These are phyloP conservation scores for Tulasnella calospora DNA, from an alignment of 768 basidiomycete genomes.

Conservation along the genomic window DNA sequence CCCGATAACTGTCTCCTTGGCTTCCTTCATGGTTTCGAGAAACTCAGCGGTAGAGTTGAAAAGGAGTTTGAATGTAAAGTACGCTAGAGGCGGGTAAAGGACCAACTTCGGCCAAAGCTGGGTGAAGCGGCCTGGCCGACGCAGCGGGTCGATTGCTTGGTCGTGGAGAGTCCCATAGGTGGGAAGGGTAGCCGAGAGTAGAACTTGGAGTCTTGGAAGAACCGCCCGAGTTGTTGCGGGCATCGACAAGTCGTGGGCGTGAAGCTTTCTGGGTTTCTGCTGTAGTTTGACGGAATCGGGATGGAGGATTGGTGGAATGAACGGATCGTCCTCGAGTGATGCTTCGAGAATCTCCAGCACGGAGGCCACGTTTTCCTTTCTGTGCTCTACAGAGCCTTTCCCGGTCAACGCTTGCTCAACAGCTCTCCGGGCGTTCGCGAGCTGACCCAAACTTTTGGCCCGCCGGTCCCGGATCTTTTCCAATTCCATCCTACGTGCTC, in stretches of 20 bases:
- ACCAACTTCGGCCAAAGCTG: conserved; percentile 79
- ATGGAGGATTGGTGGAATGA: conserved; percentile 14
- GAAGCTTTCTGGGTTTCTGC: conserved; percentile 20
- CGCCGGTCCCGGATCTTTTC: conserved; percentile 61
- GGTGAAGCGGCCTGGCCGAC: conserved; percentile 62
- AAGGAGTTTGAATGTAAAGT: conserved; percentile 48
- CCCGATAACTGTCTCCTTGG: conserved; percentile 58
- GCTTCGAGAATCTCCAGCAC: conserved; percentile 35
- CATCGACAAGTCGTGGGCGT: not conserved
- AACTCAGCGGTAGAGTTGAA: conserved; percentile 61
- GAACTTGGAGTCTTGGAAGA: conserved; percentile 33
- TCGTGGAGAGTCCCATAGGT: conserved; percentile 35
- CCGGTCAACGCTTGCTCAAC: conserved; percentile 26
- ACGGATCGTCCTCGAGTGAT: conserved; percentile 33
- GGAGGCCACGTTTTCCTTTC: not conserved
- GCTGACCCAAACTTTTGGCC: conserved; percentile 60
- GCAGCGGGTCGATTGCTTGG: conserved; percentile 43
- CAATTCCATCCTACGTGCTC: conserved; percentile 53
- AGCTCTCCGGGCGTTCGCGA: conserved; percentile 51
- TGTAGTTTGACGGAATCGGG: conserved; percentile 29
- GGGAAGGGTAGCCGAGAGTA: conserved; percentile 34
- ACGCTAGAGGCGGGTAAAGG: conserved; percentile 62
- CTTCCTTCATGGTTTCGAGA: conserved; percentile 52
- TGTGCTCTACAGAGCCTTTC: conserved; percentile 1
- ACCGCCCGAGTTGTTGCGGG: conserved; percentile 27